Evolutionary conservation across 2,329 filamentous ascomycete genomes (phyloP), one percentile per base, ranked within the genome.

Genomic region (Trichoderma sp.): DNA sequence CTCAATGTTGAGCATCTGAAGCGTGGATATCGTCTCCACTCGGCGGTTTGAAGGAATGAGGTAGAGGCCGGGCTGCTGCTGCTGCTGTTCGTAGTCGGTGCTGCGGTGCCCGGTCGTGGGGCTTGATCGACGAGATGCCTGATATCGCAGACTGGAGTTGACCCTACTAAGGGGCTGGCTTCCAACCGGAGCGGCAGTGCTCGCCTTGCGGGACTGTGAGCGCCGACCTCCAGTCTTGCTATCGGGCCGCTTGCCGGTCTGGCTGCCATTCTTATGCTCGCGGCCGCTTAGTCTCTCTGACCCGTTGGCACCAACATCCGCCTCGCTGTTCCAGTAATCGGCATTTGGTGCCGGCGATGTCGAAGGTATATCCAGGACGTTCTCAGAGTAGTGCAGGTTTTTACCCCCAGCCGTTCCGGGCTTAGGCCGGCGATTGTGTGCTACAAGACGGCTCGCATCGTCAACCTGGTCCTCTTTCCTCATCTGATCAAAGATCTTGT

Each of bases 1-100:
- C 79, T 98, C 95, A 1, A 98, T 87, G 70, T 95, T 94, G 32
- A 97, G 86, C 87, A 97, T 95, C 75, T 97, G 93, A 45, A 95
- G 82, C 6, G 94, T 85, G 19, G 88, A 90, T 34, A 90, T 86
- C 5, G 87, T 82, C 72, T 90, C 88, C 32, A 89, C 80, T 13
- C 84, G 86, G 39, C 85, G 84, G 72, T 85, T 84, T 2, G 86
- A 86, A 9, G 82, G 83, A 19, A 84, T 74, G 37, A 86, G 77
- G 72, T 86, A 88, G 60, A 89, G 83, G 1, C 85, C 84, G 1
- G 80, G 75, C 54, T 76, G 79, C 15, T 78, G 74, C 72, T 78
- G 78, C 72, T 79, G 78, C 70, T 78, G 76, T 69, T 73, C 70
- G 61, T 72, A 69, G 72, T 78, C 76, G 77, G 79, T 75, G 72